Percentiles rank a stretch among this genome's conserved stretches.
phyloP scores from a whole-genome alignment of 805 yeast genomes.

The Candida gorgasii region DNA sequence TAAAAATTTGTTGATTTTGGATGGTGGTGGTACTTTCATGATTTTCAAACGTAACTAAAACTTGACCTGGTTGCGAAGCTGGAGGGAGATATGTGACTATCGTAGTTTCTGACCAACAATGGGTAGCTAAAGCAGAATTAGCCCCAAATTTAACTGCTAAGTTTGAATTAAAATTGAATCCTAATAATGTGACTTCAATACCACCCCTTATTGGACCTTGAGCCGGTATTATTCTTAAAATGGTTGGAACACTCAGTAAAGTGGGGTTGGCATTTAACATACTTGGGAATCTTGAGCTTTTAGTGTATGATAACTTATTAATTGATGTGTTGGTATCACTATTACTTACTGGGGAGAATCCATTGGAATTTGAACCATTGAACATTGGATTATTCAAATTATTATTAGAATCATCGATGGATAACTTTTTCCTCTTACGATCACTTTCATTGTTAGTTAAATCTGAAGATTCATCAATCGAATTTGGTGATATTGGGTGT shows the following conservation, averaged over 20 bases:
- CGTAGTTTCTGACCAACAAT: slow-evolving; percentile 94
- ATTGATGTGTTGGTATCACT: slow-evolving; percentile 40
- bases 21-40: slow-evolving; percentile 35
- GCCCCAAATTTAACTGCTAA: slow-evolving; percentile 85
- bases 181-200: slow-evolving; percentile 87
- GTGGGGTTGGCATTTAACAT: slow-evolving; percentile 4
- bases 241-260: slow-evolving; percentile 46
- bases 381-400: slow-evolving; percentile 37
- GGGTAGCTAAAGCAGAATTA: slow-evolving; percentile 76
- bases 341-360: slow-evolving; percentile 47
- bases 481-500: slow-evolving; percentile 59
- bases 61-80: slow-evolving; percentile 86
- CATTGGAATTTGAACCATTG: slow-evolving; percentile 42
- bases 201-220: slow-evolving; percentile 98
- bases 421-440: slow-evolving; percentile 53
- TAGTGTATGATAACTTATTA: slow-evolving; percentile 13
- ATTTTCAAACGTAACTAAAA: slow-evolving; percentile 76
- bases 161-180: slow-evolving; percentile 83
- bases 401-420: slow-evolving; percentile 46
- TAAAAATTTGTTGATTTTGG: slow-evolving; percentile 64
- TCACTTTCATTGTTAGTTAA: slow-evolving; percentile 40
- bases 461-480: slow-evolving; percentile 62
- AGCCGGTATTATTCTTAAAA: slow-evolving; percentile 89
- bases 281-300: slow-evolving; percentile 15
- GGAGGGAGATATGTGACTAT: slow-evolving; percentile 95